Evolutionary conservation across 306 rosid genomes (phyloP), one percentile per base, ranked within the genome.

Genomic region (Quercus mongolica): DNA sequence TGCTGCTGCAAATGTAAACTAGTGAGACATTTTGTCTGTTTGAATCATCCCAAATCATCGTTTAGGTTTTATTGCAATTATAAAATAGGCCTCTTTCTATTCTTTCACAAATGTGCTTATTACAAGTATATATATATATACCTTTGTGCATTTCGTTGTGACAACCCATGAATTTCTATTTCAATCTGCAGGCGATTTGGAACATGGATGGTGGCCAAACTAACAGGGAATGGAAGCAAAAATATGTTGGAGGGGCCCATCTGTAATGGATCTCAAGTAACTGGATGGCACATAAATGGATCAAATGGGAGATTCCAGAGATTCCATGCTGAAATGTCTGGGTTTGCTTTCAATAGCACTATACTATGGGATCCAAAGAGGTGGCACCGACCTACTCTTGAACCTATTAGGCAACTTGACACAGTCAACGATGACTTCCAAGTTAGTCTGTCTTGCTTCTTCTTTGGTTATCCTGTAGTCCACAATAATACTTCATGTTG

Each of bases 341-440:
- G 99, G 63, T 92, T 95, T 83, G 98, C 99, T 80, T 94, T 94
- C 82, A 92, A 91, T 79, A 94, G 97, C 82, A 88, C 98, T 10
- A 87, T 92, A 79, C 88, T 94, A 6, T 94, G 97, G 99, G 94
- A 91, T 85, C 89, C 94, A 33, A 90, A 90, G 87, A 84, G 79
- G 79, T 89, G 97, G 97, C 94, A 83, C 85, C 90, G 92, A 31
- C 92, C 94, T 5, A 86, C 88, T 74, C 84, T 78, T 61, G 89
- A 95, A 71, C 95, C 94, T 72, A 89, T 91, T 77, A 80, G 92
- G 80, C 96, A 87, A 82, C 89, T 88, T n/a, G 92, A 90, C 69
- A 78, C 83, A 14, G 86, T 86, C 78, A 85, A 82, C 78, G 89
- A 88, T 70, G 88, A 71, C 77, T 84, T 91, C 73, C 87, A 80